Evolutionary conservation across 177 flowering plant species (phyloP).

Genomic region (Telopea speciosissima): DNA sequence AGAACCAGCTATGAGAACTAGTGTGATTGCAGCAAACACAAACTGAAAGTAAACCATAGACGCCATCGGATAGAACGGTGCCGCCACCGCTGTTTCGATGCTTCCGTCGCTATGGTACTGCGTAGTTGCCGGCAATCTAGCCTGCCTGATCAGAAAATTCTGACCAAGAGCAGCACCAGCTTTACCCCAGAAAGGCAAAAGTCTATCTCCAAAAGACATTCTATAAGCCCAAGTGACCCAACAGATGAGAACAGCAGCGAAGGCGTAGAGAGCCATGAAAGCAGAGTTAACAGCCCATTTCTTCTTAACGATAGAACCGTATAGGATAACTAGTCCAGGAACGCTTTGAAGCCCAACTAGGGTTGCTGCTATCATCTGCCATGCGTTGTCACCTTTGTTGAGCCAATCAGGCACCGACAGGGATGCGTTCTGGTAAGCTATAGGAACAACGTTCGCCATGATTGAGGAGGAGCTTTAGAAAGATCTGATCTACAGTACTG

Average conservation of each 20-base stretch:
- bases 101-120: background rate
- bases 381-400: constrained; percentile 18
- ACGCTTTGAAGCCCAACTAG: constrained; percentile 9
- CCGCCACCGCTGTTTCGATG: background rate
- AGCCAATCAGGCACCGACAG: constrained; percentile 13
- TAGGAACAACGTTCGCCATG: constrained; percentile 2
- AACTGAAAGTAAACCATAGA: constrained; percentile 10
- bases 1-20: constrained; percentile 9
- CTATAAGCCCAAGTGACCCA: constrained; percentile 10
- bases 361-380: constrained; percentile 12
- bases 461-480: too few species aligned
- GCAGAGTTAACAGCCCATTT: constrained; percentile 7
- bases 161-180: constrained; percentile 9
- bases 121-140: constrained; percentile 2
- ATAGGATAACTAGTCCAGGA: constrained; percentile 8
- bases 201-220: constrained; percentile 11
- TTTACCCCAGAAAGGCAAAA: constrained; percentile 13
- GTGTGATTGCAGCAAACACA: constrained; percentile 5
- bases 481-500: background rate
- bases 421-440: constrained; percentile 5
- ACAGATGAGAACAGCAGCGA: constrained; percentile 9
- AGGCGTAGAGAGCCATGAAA: constrained; percentile 13
- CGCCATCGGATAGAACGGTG: constrained; percentile 11
- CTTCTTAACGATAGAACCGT: constrained; percentile 1
- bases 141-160: constrained; percentile 4